Evolutionary conservation across 2,329 filamentous ascomycete species (phyloP), one percentile per base, ranked within the genome.

Genomic region (Colletotrichum lindemuthianum): DNA sequence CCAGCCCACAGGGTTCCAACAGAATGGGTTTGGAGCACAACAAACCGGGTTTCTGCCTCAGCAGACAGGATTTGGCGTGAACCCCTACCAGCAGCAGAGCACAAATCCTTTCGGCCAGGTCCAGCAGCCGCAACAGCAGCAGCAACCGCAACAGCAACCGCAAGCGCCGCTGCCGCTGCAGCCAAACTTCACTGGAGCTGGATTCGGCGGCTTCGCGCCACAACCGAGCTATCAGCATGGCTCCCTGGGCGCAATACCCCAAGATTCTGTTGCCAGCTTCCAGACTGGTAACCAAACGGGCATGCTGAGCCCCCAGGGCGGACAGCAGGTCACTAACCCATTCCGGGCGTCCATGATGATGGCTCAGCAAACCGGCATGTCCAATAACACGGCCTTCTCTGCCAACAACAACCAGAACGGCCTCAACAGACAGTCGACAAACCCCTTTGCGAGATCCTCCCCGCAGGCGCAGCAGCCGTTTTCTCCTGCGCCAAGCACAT

Each of bases 301-400:
- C 68, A 70, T 81, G 75, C 73, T 80, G 66, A 68, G 63, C 33
- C 77, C 72, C 54, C 72, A 83, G 67, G 77, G 81, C 76, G 72
- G 81, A 76, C 84, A 83, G 73, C 86, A 89, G 71, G 88, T 82
- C 24, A 97, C 93, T 8, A 99, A 99, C 74, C 96, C 96, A 0
- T 99, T 99, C 86, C 87, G 96, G 45, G 91, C 93, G 73, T 97
- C 95, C 1, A 95, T 95, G 89, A 82, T 97, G 79, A 83, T 85
- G 81, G 80, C 75, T 65, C 82, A 85, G 72, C 81, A 83, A 70
- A 87, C 87, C 8, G 85, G 85, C 50, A 75, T 80, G 69, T 70
- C 76, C 45, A 72, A 73, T 36, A 74, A 78, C 32, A 71, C 74
- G 56, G 76, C 81, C 64, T 74, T 81, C 66, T 76, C 81, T 58